These are phyloP conservation scores for Xylariomycetidae sp. DNA, from an alignment of 2,329 filamentous ascomycete species.

Conservation along the genomic window DNA sequence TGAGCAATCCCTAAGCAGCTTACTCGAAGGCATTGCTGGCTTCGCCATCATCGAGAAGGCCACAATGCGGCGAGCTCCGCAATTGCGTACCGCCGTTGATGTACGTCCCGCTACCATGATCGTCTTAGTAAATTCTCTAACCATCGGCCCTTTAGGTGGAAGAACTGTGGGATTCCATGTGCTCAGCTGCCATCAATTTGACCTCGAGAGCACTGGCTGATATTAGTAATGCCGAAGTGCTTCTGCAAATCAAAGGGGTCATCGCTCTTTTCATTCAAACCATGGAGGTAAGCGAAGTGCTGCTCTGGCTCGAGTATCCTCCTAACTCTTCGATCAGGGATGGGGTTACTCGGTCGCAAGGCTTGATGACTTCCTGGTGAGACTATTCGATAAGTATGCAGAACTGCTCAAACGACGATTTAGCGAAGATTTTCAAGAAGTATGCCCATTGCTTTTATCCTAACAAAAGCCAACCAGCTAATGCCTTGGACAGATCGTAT, in stretches of 20 bases:
- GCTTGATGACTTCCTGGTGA: slow-evolving; percentile 80
- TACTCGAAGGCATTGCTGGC: slow-evolving; percentile 89
- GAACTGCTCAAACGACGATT: slow-evolving; percentile 86
- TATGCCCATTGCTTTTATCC: slow-evolving; percentile 24
- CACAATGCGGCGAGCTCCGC: slow-evolving; percentile 80
- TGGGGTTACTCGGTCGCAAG: slow-evolving; percentile 83
- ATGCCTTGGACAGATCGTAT: slow-evolving; percentile 48
- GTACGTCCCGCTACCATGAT: too few species aligned
- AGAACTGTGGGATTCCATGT: slow-evolving; percentile 98
- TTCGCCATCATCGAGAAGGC: slow-evolving; percentile 96
- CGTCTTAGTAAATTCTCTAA: background rate
- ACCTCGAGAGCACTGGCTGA: slow-evolving; percentile 73
- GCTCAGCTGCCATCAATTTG: slow-evolving; percentile 74
- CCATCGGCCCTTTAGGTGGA: slow-evolving; percentile 58
- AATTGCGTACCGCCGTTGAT: slow-evolving; percentile 75
- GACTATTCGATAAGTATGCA: slow-evolving; percentile 88
- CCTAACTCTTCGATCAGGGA: slow-evolving; percentile 43
- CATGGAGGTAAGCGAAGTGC: slow-evolving; percentile 66
- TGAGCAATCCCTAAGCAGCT: slow-evolving; percentile 76
- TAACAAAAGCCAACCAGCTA: slow-evolving; percentile 5
- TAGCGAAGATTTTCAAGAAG: slow-evolving; percentile 92
- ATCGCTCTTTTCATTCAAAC: slow-evolving; percentile 95
- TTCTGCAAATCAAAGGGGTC: slow-evolving; percentile 92
- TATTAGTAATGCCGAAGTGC: slow-evolving; percentile 79
- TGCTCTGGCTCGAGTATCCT: background rate